Conservation (phyloP, 78 protist species). For the Isochrysis galbana region DNA sequence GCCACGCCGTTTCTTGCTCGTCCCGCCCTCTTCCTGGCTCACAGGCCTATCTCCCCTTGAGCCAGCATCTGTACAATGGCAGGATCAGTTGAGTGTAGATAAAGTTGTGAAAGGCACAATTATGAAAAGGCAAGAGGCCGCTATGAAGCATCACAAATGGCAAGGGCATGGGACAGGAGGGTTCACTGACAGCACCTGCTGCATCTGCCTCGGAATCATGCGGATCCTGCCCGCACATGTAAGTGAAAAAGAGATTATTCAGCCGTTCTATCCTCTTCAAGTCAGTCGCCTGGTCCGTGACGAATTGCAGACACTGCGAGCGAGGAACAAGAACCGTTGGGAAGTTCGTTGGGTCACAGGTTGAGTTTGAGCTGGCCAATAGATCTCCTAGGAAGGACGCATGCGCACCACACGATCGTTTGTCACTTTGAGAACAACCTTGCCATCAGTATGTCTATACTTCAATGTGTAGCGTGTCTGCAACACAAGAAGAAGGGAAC, state of each 20-base stretch:
- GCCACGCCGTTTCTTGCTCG: neutral
- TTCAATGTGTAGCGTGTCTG: neutral
- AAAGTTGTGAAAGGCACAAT: neutral
- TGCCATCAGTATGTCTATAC: constrained; percentile 4
- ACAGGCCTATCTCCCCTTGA: neutral
- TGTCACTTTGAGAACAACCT: neutral
- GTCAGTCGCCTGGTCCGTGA: neutral
- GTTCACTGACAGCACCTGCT: neutral
- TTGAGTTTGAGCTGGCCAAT: neutral
- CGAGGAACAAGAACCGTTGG: no score
- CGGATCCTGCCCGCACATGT: neutral
- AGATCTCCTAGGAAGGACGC: no score
- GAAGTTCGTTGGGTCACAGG: neutral
- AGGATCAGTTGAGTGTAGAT: no score
- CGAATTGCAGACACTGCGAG: neutral
- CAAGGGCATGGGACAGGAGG: neutral
- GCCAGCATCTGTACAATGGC: neutral
- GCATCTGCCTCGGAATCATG: neutral
- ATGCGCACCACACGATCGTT: neutral
- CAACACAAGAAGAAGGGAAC: neutral
- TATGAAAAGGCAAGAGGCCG: neutral
- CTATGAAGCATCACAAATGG: neutral
- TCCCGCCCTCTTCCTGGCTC: neutral
- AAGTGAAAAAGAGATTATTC: neutral
- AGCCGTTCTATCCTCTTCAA: neutral